Base-by-base conservation (phyloP, 1,284 basidiomycete genomes). In the Porogramme epimiltina region DNA sequence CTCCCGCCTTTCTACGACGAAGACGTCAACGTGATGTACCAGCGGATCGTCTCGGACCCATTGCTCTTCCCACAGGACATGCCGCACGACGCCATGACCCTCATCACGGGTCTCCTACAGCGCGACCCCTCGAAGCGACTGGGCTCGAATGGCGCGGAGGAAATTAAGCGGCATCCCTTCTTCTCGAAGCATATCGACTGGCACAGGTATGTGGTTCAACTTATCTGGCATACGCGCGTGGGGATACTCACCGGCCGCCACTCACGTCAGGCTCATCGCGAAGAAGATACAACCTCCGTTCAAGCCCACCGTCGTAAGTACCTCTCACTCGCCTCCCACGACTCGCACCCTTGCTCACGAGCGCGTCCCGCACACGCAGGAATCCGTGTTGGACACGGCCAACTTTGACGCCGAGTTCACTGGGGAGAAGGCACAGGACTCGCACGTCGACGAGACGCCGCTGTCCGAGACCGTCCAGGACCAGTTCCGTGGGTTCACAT, bases 231-330 rank as follows among this genome's bases (percentile, higher is more conserved):
- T 22, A 18, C 10, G 34, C 15, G n/a, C n/a, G n/a, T n/a, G n/a
- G n/a, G n/a, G n/a, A n/a, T n/a, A n/a, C n/a, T n/a, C 18, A 38
- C 36, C 19, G 16, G 24, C 16, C 13, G 34, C 15, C 19, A 13
- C 23, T 43, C 26, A 20, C 22, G 44, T 20, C 49, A 91, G 88
- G 56, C 75, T 99, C 22, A 73, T 97, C 47, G 86, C 88, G 36
- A 99, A 98, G 79, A 96, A 98, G 78, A 96, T 98, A 48, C 93
- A 95, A 62, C 95, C 97, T 6, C 92, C 95, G 3, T 99, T 98
- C 80, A 99, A 99, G 74, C 97, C 97, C 2, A 92, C 90, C 59
- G 96, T 99, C 55, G 91, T 91, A 71, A 68, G 89, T 54, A 25
- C n/a, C 24, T 38, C 9, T 20, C 23, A 6, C n/a, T 38, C 1